Percentiles rank a stretch among this genome's conserved stretches.
These are phyloP conservation scores for Strobilomyces echinocephalus DNA, from an alignment of 768 basidiomycete genomes.

Conservation along the genomic window DNA sequence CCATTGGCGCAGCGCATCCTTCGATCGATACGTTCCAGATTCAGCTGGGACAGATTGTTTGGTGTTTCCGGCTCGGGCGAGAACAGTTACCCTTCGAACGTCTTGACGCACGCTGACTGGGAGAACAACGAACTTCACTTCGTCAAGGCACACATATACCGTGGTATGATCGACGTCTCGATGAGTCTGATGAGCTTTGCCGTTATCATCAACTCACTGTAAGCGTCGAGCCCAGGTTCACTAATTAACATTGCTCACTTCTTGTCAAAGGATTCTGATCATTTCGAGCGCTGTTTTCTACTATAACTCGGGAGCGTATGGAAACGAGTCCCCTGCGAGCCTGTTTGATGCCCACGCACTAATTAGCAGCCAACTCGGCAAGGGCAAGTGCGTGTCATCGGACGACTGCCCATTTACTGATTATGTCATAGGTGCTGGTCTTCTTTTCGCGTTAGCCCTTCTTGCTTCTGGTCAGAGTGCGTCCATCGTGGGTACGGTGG, in stretches of 20 bases:
- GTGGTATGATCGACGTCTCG: slow-evolving; percentile 63
- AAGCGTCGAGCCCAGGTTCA: slow-evolving; percentile 19
- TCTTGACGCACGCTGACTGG: slow-evolving; percentile 47
- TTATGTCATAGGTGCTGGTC: slow-evolving; percentile 58
- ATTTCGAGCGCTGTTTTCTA: slow-evolving; percentile 81
- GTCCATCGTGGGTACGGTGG: slow-evolving; percentile 82
- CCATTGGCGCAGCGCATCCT: slow-evolving; percentile 20
- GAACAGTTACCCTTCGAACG: slow-evolving; percentile 17
- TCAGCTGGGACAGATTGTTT: slow-evolving; percentile 21
- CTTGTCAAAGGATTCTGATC: slow-evolving; percentile 60
- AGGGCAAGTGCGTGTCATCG: slow-evolving; percentile 39
- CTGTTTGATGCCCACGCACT: slow-evolving; percentile 82
- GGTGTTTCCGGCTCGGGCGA: slow-evolving; percentile 21
- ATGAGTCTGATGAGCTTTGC: slow-evolving; percentile 76
- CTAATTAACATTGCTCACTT: background rate
- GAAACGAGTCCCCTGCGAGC: slow-evolving; percentile 52
- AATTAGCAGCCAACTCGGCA: slow-evolving; percentile 62
- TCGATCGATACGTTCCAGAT: slow-evolving; percentile 3
- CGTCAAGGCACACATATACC: slow-evolving; percentile 58
- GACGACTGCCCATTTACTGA: background rate
- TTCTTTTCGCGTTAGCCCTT: slow-evolving; percentile 84
- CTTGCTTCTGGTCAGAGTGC: slow-evolving; percentile 87
- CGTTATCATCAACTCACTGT: slow-evolving; percentile 83
- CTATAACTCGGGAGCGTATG: slow-evolving; percentile 40
- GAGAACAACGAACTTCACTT: slow-evolving; percentile 55